A percentile compares a stretch with the other conserved stretches of the same genome.
phyloP scores from a whole-genome alignment of 257 asterid species.

The Gentiana straminea region DNA sequence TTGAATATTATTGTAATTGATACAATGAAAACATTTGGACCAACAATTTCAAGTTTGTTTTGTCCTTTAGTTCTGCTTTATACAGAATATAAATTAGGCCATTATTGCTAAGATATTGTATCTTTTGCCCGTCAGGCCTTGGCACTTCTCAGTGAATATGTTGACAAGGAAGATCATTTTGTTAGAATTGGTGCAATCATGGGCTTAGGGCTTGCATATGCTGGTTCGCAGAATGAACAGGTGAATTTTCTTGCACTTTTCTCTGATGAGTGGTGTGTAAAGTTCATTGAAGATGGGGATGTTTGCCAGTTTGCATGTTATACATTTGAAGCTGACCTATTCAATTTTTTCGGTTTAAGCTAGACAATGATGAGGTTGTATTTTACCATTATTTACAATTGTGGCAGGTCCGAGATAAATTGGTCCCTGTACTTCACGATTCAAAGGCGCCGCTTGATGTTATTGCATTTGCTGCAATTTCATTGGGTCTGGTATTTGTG shows the following conservation, averaged over 20 bases:
- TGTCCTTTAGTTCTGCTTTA: background rate
- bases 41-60: background rate
- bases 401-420: conserved; percentile 46
- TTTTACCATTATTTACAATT: background rate
- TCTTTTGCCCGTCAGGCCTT: conserved; percentile 48
- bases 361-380: background rate
- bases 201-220: conserved; percentile 98
- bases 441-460: conserved; percentile 72
- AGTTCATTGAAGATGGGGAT: background rate
- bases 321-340: background rate
- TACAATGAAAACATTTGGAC: too few relatives aligned
- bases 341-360: background rate
- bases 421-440: conserved; percentile 69
- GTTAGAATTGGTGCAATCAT: conserved; percentile 89
- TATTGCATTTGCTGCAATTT: conserved; percentile 78
- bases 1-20: background rate
- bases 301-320: background rate
- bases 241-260: conserved; percentile 24
- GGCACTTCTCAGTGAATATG: conserved; percentile 75
- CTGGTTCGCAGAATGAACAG: conserved; percentile 81
- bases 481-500: conserved; percentile 78
- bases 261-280: background rate
- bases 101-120: background rate
- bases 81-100: background rate
- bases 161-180: conserved; percentile 66